Percentiles rank a stretch among this genome's conserved stretches.
These are phyloP conservation scores for Beta macrorhiza DNA, from an alignment of 179 eudicot species.

Conservation along the genomic window DNA sequence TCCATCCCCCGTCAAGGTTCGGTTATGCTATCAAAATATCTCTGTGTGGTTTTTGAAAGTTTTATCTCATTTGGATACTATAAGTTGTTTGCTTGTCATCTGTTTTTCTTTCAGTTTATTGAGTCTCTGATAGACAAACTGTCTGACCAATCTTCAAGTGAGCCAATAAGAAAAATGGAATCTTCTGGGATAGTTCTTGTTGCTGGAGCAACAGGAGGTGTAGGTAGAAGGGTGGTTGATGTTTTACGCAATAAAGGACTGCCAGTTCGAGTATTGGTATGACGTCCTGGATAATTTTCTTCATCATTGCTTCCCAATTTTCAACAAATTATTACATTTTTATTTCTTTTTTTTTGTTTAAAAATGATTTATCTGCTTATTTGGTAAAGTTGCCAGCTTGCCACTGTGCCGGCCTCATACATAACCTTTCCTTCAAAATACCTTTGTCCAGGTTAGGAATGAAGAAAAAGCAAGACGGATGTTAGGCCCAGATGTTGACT, in stretches of 20 bases:
- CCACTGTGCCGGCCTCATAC: background rate
- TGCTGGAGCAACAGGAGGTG: conserved; percentile 97
- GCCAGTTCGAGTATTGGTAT: conserved; percentile 80
- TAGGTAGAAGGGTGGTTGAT: conserved; percentile 95
- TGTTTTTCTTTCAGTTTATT: conserved; percentile 49
- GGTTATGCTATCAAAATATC: conserved; percentile 10
- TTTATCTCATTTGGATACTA: background rate
- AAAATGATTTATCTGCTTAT: background rate
- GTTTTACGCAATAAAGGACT: conserved; percentile 64
- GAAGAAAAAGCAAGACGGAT: conserved; percentile 85
- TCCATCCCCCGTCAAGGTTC: conserved; percentile 88
- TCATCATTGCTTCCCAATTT: background rate
- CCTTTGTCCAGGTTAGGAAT: conserved; percentile 71
- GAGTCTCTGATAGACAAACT: conserved; percentile 65
- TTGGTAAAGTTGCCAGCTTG: background rate
- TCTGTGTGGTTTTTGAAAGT: conserved; percentile 1
- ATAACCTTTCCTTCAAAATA: background rate
- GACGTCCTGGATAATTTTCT: background rate
- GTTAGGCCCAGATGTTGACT: conserved; percentile 84
- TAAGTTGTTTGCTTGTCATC: conserved; percentile 23
- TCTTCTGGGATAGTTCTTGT: conserved; percentile 75
- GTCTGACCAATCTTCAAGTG: conserved; percentile 59
- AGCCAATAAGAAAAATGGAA: conserved; percentile 64
- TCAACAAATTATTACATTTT: background rate
- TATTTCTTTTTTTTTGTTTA: no score